Evolutionary conservation across 148 eudicot genomes (phyloP).

Genomic region (Drosera capensis): DNA sequence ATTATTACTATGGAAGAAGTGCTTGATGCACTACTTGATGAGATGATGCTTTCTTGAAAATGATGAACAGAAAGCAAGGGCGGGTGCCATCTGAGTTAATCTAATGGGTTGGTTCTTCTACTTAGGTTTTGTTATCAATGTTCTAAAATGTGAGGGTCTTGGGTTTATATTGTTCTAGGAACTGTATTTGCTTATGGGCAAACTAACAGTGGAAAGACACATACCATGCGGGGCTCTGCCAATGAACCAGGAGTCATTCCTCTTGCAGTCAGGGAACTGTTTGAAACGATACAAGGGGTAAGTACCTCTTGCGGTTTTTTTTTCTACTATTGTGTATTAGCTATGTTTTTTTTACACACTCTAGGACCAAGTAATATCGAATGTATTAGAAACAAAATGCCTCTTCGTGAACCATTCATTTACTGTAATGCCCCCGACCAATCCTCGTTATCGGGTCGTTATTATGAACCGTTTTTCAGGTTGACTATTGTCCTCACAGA

Average conservation of each 20-base stretch:
- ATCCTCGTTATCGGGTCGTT: too few species aligned
- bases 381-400: too few species aligned
- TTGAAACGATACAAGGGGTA: conserved; percentile 72
- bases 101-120: neutral
- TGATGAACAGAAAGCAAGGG: too few species aligned
- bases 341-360: conserved; percentile 1
- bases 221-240: conserved; percentile 84
- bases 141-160: neutral
- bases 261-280: conserved; percentile 68
- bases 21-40: too few species aligned
- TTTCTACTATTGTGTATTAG: neutral
- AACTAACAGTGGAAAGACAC: conserved; percentile 94
- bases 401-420: too few species aligned
- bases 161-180: conserved; percentile 19
- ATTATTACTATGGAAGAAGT: too few species aligned
- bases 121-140: neutral
- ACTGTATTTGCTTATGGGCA: conserved; percentile 99
- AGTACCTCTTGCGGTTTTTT: neutral
- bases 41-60: too few species aligned
- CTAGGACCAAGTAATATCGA: too few species aligned
- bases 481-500: too few species aligned
- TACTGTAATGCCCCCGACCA: too few species aligned
- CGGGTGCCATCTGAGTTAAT: too few species aligned
- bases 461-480: too few species aligned
- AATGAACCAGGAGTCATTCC: conserved; percentile 90